Evolutionary conservation across 2,329 filamentous ascomycete genomes (phyloP), one percentile per base, ranked within the genome.

Genomic region (Meredithiella fracta): DNA sequence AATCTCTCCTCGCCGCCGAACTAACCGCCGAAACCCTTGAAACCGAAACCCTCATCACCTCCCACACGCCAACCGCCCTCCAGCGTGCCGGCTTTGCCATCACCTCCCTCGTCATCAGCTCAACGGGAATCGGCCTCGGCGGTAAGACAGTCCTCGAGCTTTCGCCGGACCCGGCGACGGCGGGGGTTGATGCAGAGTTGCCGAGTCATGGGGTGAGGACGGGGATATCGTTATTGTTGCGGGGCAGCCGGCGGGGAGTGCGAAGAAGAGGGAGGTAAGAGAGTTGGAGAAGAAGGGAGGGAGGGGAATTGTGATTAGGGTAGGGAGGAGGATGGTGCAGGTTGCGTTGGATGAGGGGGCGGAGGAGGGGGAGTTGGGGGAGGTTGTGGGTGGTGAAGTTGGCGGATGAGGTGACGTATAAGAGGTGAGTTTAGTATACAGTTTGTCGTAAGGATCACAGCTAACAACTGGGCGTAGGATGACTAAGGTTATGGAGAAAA

Each of bases 141-240:
- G 92, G 92, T n/a, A 86, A 88, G 61, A 88, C 86, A 0, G 84
- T 98, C 1, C 72, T 96, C 2, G 90, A 96, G 67, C 79, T 98
- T 1, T 70, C 71, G 15, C 72, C 80, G 0, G 91, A 96, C 64
- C 70, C 78, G n/a, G 85, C 88, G 0, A 77, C 83, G 1, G 74
- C 77, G 3, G 60, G 61, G 14, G 57, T 37, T 15, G 51, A 56
- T 51, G 57, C 57, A 8, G 78, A 80, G 60, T 70, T 91, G 20
- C 82, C 83, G 1, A 83, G 87, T 65, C 86, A 91, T 71, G 85
- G 85, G 25, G 71, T 92, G 53, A 75, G 86, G 1, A 76, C 79
- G 0, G 87, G 1, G 87, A 92, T 66, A 86, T 92, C 59, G 85
- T 91, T 22, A 73, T 83, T 1, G 76, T 91, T 38, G 76, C 81